These are phyloP conservation scores for Rehmannia glutinosa DNA, from an alignment of 257 asterid genomes.

Conservation along the genomic window DNA sequence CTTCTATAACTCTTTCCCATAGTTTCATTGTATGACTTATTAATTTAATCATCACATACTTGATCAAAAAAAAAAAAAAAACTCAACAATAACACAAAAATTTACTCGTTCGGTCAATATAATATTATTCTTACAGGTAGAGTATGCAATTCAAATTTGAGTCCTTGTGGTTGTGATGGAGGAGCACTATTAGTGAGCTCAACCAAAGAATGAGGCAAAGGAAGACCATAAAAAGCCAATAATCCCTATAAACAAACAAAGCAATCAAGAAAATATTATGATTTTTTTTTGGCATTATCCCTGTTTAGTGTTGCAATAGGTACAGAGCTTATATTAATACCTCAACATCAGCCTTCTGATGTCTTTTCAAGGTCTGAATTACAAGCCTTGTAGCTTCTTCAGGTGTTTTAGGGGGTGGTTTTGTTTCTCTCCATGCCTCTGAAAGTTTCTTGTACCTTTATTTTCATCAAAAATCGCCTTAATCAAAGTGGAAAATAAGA, in stretches of 20 bases:
- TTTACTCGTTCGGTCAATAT: too few relatives aligned
- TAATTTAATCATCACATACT: too few relatives aligned
- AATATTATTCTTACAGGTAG: slow-evolving; percentile 57
- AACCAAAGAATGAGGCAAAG: slow-evolving; percentile 62
- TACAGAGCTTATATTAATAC: slow-evolving; percentile 23
- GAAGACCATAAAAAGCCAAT: slow-evolving; percentile 75
- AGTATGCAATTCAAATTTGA: slow-evolving; percentile 73
- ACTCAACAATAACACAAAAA: too few relatives aligned
- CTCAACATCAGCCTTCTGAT: slow-evolving; percentile 94
- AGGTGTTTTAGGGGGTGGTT: slow-evolving; percentile 81
- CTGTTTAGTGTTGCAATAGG: not conserved
- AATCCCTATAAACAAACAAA: slow-evolving; percentile 46
- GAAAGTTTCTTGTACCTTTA: slow-evolving; percentile 85
- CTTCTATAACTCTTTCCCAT: too few relatives aligned
- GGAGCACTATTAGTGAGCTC: slow-evolving; percentile 51
- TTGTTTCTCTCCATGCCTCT: slow-evolving; percentile 85
- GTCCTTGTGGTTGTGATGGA: slow-evolving; percentile 52
- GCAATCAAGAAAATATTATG: slow-evolving; percentile 11
- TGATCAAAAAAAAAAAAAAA: too few relatives aligned
- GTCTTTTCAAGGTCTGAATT: slow-evolving; percentile 64
- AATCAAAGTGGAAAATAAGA: too few relatives aligned
- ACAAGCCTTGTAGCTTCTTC: slow-evolving; percentile 90
- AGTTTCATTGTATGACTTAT: too few relatives aligned
- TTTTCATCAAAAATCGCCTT: slow-evolving; percentile 15
- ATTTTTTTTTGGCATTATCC: not conserved